Evolutionary conservation across 2,329 filamentous ascomycete species (phyloP), one percentile per base, ranked within the genome.

Genomic region (Blastomyces gilchristii): DNA sequence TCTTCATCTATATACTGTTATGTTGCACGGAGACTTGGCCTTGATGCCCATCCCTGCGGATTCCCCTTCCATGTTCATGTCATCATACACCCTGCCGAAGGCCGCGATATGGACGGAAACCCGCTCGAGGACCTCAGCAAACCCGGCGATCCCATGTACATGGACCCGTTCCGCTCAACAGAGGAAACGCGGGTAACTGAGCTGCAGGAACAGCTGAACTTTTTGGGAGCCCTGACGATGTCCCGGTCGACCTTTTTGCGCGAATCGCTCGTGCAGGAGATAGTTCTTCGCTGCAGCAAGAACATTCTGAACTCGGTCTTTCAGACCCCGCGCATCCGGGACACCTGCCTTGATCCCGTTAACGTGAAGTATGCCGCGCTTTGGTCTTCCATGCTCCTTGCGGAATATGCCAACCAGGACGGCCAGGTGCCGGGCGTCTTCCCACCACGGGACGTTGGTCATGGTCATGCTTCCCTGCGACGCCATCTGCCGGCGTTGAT

Each of bases 1-100:
- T 94, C 91, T 1, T 88, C 88, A 62, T 88, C 87, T 64, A 96
- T 97, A 66, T 99, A 88, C 75, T 94, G 89, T 71, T 87, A 86
- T 63, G 74, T 97, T 18, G 92, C 91, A 0, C 81, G 84, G 62
- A 83, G 88, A 47, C 73, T 97, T 14, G 89, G 88, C 1, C 75
- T 99, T 57, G 82, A 87, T 68, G 90, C 92, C 0, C 84, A 85
- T 43, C 91, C 89, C 62, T 93, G 89, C 68, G 87, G 88, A 53
- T 89, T 93, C 70, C 91, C 93, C 3, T 89, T 85, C 67, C 91
- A 97, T 71, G 90, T 96, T 16, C 88, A 96, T 71, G 89, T 86
- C 22, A 85, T 95, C 61, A 85, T 97, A 14, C 80, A 83, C 60
- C 83, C 88, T 5, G 81, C 82, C 0, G 72, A 77, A 0, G 85